Evolutionary conservation across 768 basidiomycete species (phyloP), one percentile per base, ranked within the genome.

Genomic region (Naganishia vishniacii): DNA sequence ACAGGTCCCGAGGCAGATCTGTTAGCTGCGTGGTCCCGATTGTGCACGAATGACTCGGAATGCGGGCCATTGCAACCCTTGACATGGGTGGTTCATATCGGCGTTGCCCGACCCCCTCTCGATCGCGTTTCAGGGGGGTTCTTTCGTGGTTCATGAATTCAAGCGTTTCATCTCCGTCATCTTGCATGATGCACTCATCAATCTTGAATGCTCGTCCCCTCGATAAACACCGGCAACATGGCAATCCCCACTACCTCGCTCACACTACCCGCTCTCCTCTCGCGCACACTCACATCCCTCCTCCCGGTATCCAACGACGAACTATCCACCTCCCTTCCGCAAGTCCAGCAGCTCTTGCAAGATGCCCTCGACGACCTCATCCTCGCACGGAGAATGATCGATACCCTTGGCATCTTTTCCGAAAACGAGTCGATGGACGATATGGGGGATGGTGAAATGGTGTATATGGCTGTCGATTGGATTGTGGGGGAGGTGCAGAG

Each of bases 351-450:
- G 1, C 64, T 59, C n/a, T 70, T 76, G 9, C 34, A 61, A 5
- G 51, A 56, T 7, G 68, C 68, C 0, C 65, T 72, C 47, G 69
- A 71, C 62, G 67, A 73, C 42, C 66, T 75, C 11, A 67, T 73
- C 59, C 64, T 73, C 12, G 73, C 72, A 4, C 31, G 65, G 37
- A 66, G 73, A 34, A 76, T 76, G 72, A 58, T 74, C 29, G 64
- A 62, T 15, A 71, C 73, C 29, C 60, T 76, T 6, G 77, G 77
- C 5, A 70, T 78, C 2, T 78, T 78, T 65, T 75, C 73, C 16
- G 70, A 74, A n/a, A 78, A 78, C 64, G 77, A 78, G 61, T 32
- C 48, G 18, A 56, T 71, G 45, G 77, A 76, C 12, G 77, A 78
- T 61, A 56, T 78, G 18, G 71, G 70, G 8, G 73, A 76, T 58